Base-by-base conservation (phyloP, 306 rosid genomes). In the Cicer bijugum region DNA sequence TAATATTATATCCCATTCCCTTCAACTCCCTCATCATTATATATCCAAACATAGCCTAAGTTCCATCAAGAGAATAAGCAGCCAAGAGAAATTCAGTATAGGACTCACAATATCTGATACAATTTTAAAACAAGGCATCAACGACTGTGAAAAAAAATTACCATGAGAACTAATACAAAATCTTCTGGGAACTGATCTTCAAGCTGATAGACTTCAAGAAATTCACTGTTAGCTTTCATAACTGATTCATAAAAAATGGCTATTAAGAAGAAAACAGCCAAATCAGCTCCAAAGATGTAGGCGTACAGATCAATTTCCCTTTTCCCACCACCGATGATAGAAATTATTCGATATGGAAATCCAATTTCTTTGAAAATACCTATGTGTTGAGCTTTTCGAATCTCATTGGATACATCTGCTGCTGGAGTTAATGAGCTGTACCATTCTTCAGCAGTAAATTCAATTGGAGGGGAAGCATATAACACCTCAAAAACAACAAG, bases 101-200 rank as follows among this genome's bases (percentile, higher is more conserved):
- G 72, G 12, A 40, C 20, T 42, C 16, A 6, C 17, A 67, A 20
- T 57, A 56, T 62, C 42, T 42, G 8, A 39, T 57, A 56, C 23
- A 52, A 68, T 38, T 15, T 44, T 43, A 10, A 62, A 75, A 55
- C 10, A 59, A 59, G 70, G 33, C 53, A 77, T 67, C 14, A 1
- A 67, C 16, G 8, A 43, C 11, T 10, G 6, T 15, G 12, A n/a
- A 14, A n/a, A 40, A 15, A 12, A 48, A 73, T 86, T 81, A 87
- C 98, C 98, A 93, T 90, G 75, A 93, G 81, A 82, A 89, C 83
- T 57, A 74, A 79, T 14, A 93, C 93, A 69, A 89, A 93, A 84
- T 93, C 92, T 69, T 84, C 93, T 4, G 98, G 98, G 84, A 93
- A 93, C 71, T 93, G 98, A 86, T 93, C 98, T 84, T 90, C 97